Evolutionary conservation across 805 yeast genomes (phyloP), one percentile per base, ranked within the genome.

Genomic region (Lachancea fermentati): DNA sequence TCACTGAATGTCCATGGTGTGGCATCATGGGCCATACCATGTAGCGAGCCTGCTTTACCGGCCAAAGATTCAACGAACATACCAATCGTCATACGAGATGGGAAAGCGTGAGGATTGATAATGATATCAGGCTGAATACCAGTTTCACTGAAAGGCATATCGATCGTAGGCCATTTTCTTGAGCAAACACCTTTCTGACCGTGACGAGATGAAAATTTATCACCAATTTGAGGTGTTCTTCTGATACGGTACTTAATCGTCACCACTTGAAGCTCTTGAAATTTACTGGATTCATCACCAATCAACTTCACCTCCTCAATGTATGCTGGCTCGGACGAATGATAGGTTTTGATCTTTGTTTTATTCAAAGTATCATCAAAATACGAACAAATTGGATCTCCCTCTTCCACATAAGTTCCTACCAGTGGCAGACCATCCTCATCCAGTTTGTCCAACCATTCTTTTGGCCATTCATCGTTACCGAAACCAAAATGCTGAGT

Each of bases 51-150:
- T 4, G 97, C 93, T 66, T 93, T 93, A 59, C 98, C 98, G n/a
- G 98, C 97, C 42, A 93, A 67, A 39, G 95, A 84, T 67, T 93
- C 98, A 36, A 93, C 97, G 67, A 93, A 93, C 97, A 93, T 93
- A 71, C 98, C 98, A 66, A 93, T 91, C 9, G 98, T 93, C 98
- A 93, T 93, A 73, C 98, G 93, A 36, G 97, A 91, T 54, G 98
- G 98, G 91, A 91, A 93, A 51, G 97, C 98, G 64, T 91, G 98
- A 3, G 98, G 98, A 63, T 93, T 93, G 59, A 93, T 93, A 59
- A 93, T 93, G 52, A 93, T 84, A 67, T 93, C 98, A 2, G 98
- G 98, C 63, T 85, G 96, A 46, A 93, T 91, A 56, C 98, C 98
- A 25, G 85, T 72, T 68, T 93, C 98, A 50, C 87, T 77, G 71